Evolutionary conservation across 2,329 filamentous ascomycete genomes (phyloP), one percentile per base, ranked within the genome.

Genomic region (Fusarium tupiense): DNA sequence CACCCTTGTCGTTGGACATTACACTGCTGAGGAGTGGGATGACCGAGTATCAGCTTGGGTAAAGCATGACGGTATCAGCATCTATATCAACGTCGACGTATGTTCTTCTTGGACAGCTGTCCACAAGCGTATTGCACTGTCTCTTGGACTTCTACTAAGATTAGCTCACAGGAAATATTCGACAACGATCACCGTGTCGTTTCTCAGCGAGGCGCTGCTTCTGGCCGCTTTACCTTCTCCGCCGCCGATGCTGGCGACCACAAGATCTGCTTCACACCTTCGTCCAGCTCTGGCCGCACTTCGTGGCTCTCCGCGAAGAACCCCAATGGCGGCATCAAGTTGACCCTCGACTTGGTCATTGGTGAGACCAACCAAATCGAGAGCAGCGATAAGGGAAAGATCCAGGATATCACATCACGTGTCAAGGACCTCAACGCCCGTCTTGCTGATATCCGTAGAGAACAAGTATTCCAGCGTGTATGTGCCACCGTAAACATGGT

Each of bases 111-210:
- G 60, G 29, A 62, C 44, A 73, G 29, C 41, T 61, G 53, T 63
- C 49, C 46, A 60, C 31, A 62, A 59, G 20, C 40, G 58, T 37
- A 29, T 29, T 19, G 26, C 40, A 41, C 31, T 24, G 26, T 53
- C 44, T 53, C 20, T 40, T 22, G 47, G 33, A 19, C n/a, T 14
- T 57, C 46, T 13, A 41, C 60, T 68, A 73, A 72, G 40, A 64
- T 26, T 33, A 17, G 68, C n/a, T 57, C 22, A 44, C 70, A 93
- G 90, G 96, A 99, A 87, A 90, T 93, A 80, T 99, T 99, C 85
- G 95, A 98, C 89, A 96, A 97, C 84, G 93, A 98, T 87, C 96
- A 99, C 89, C 95, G 95, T 73, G 93, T 99, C 71, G 94, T 98
- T 73, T 94, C 92, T 75, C 94, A 98, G 84, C 92, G 92, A 70